These are phyloP conservation scores for Hirsutella rhossiliensis DNA, from an alignment of 2,329 filamentous ascomycete genomes.

Conservation along the genomic window DNA sequence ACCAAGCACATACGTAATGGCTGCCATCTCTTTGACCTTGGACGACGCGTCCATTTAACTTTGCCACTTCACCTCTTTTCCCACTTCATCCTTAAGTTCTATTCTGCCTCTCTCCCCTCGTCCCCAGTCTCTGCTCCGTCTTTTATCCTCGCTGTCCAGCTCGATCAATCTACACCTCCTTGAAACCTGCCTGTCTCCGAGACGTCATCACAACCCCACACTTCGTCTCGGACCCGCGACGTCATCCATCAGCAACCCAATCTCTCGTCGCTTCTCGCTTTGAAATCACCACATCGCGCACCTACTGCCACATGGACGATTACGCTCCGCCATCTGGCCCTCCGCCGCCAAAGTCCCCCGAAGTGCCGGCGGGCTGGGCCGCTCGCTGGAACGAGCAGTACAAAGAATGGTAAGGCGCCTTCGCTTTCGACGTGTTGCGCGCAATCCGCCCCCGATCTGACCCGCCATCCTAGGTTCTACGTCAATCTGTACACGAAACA, in stretches of 20 bases:
- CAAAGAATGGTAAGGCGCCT: conserved; percentile 54
- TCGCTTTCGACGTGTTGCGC: background rate
- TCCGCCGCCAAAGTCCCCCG: conserved; percentile 50
- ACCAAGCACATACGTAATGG: no score
- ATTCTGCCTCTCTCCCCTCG: no score
- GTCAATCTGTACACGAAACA: conserved; percentile 80
- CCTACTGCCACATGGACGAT: conserved; percentile 32
- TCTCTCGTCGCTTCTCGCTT: background rate
- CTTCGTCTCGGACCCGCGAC: background rate
- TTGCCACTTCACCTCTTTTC: no score
- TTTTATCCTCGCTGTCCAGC: no score
- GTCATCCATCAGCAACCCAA: background rate
- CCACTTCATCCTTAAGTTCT: no score
- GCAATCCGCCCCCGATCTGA: background rate
- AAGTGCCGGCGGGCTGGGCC: conserved; percentile 59
- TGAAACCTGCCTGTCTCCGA: no score
- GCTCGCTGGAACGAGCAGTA: conserved; percentile 81
- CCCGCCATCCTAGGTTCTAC: conserved; percentile 55
- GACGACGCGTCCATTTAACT: no score
- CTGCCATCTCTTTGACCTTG: no score
- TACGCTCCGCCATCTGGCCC: conserved; percentile 41
- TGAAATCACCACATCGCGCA: background rate
- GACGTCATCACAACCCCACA: no score
- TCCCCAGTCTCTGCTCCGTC: no score
- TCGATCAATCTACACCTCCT: no score